Conservation (phyloP, 257 asterid species). For the Knoxia roxburghii region DNA sequence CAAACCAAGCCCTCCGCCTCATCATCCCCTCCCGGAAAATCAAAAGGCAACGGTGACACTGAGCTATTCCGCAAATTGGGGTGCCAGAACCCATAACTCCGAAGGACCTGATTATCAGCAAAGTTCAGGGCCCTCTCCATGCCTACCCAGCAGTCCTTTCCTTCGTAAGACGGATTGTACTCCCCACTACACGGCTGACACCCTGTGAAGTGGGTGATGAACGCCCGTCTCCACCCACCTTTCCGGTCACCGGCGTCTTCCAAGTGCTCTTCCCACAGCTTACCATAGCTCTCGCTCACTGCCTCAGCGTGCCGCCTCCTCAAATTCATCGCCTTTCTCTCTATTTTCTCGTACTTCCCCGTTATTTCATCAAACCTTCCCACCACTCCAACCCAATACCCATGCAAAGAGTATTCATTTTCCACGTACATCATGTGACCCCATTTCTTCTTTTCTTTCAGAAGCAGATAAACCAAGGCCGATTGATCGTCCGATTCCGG, state of each 20-base stretch:
- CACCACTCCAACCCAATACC: constrained; percentile 66
- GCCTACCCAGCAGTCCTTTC: constrained; percentile 50
- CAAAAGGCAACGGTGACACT: constrained; percentile 36
- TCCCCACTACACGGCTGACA: constrained; percentile 89
- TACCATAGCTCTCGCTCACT: constrained; percentile 38
- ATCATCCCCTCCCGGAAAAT: constrained; percentile 23
- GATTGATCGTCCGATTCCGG: constrained; percentile 74
- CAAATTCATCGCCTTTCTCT: constrained; percentile 19
- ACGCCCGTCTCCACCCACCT: constrained; percentile 58
- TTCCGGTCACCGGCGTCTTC: constrained; percentile 22
- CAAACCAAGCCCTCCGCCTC: constrained; percentile 16
- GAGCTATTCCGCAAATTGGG: constrained; percentile 30
- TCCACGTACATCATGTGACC: constrained; percentile 60
- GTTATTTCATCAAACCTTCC: constrained; percentile 28
- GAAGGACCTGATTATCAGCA: constrained; percentile 68
- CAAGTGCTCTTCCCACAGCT: constrained; percentile 25
- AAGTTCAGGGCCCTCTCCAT: constrained; percentile 68
- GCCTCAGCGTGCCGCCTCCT: constrained; percentile 73
- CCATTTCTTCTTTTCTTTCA: constrained; percentile 58
- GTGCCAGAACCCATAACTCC: constrained; percentile 53
- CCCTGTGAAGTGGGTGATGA: constrained; percentile 79
- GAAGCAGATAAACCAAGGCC: constrained; percentile 50
- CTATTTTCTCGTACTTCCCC: constrained; percentile 30
- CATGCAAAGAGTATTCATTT: constrained; percentile 59
- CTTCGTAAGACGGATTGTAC: constrained; percentile 47